Evolutionary conservation across 192 early-diverging fungal species (phyloP).

Genomic region (Pecoramyces ruminantium): DNA sequence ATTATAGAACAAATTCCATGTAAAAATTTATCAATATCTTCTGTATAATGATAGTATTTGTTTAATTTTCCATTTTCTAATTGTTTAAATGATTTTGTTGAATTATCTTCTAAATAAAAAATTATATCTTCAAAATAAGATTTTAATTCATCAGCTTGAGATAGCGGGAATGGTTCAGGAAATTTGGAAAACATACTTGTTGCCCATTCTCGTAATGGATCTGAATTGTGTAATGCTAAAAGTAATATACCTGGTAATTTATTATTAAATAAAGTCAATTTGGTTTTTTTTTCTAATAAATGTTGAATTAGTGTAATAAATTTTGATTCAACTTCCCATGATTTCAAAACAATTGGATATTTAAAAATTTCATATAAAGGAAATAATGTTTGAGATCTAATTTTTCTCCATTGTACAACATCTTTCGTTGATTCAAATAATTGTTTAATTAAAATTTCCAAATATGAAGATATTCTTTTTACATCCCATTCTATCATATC

Average conservation of each 20-base stretch:
- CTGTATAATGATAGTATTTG: neutral
- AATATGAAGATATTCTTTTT: neutral
- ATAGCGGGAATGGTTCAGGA: neutral
- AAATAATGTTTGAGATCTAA: neutral
- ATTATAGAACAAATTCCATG: neutral
- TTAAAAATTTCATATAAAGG: neutral
- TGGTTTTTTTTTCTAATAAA: neutral
- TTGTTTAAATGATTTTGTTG: neutral
- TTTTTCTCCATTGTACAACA: neutral
- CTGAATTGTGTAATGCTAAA: neutral
- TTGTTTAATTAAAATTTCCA: neutral
- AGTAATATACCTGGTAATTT: neutral
- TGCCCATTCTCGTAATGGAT: neutral
- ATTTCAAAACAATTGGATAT: neutral
- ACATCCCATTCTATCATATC: neutral
- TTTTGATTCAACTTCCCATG: neutral
- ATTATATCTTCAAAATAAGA: neutral
- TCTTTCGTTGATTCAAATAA: neutral
- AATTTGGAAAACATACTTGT: neutral
- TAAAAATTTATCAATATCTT: neutral
- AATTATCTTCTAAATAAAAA: neutral
- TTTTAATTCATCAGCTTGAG: neutral
- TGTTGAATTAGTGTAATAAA: neutral
- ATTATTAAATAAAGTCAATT: neutral
- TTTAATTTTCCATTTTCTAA: neutral